These are phyloP conservation scores for Pichia cephalocereana DNA, from an alignment of 805 yeast species.

Conservation along the genomic window DNA sequence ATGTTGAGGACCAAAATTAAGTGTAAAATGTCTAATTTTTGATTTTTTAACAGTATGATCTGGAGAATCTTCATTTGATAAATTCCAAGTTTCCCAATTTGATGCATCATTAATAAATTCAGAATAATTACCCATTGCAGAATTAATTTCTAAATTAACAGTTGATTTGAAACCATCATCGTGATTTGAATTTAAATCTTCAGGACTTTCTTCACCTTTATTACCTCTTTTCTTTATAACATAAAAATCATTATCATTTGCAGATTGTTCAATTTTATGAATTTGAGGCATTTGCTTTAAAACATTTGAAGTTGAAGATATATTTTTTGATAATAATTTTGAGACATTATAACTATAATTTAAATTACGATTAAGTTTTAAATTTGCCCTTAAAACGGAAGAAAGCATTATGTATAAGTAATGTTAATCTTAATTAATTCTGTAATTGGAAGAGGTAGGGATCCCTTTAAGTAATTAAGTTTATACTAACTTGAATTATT, in stretches of 20 bases:
- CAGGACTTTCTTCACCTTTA: slow-evolving; percentile 15
- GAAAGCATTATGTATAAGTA: slow-evolving; percentile 7
- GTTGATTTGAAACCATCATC: slow-evolving; percentile 21
- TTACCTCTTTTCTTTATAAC: slow-evolving; percentile 23
- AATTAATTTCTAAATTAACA: slow-evolving; percentile 25
- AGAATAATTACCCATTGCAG: slow-evolving; percentile 34
- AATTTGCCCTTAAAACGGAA: slow-evolving; percentile 6
- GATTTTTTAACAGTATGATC: slow-evolving; percentile 29
- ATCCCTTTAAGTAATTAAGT: too few species aligned
- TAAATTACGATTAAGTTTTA: slow-evolving; percentile 1
- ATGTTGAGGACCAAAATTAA: slow-evolving; percentile 90
- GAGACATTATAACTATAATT: slow-evolving; percentile 3
- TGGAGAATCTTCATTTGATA: slow-evolving; percentile 28
- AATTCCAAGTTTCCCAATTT: slow-evolving; percentile 28
- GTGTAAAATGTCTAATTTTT: slow-evolving; percentile 77
- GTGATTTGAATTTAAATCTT: background rate
- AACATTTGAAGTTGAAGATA: slow-evolving; percentile 1
- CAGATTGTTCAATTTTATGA: slow-evolving; percentile 17
- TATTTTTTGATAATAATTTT: background rate
- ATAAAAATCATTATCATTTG: slow-evolving; percentile 24
- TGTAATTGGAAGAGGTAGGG: too few species aligned
- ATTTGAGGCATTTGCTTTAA: slow-evolving; percentile 10
- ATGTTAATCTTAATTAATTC: background rate
- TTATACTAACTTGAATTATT: too few species aligned
- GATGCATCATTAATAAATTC: slow-evolving; percentile 26